Base-by-base conservation (phyloP, 2,329 filamentous ascomycete species). In the Calycina herbarum region DNA sequence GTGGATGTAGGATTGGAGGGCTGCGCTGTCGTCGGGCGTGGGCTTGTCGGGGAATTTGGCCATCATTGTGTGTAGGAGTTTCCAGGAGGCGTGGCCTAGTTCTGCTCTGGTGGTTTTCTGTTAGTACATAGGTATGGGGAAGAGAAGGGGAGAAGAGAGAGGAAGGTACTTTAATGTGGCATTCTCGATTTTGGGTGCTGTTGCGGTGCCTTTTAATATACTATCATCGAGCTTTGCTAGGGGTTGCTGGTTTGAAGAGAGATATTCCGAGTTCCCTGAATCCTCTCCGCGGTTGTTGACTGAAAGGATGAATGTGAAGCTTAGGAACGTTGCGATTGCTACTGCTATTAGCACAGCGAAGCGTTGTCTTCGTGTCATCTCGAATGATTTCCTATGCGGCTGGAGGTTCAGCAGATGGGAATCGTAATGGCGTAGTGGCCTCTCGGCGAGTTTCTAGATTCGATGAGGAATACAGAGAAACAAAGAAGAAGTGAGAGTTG, bases 151-250 rank as follows among this genome's bases (percentile, higher is more conserved):
- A 27, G n/a, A 24, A 20, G 20, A n/a, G n/a, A n/a, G 45, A 8
- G 45, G 20, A 6, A 51, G 20, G 35, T 81, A 90, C 88, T 94
- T 95, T 63, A 87, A 81, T 6, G 92, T 95, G 67, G 89, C 91
- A 78, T 95, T 95, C 74, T 91, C 92, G 62, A 95, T 81, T 78
- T 92, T 93, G 1, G 91, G 89, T 61, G 91, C 91, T 73, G 93
- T 94, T 3, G 88, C 89, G 64, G 86, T 86, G 64, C 90, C 91
- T 20, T 83, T 82, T 27, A 93, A 80, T 20, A 89, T 77, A 56
- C 77, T 77, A 31, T 79, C 77, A 1, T 85, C 78, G 33, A 86
- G 70, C 8, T 51, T 51, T 35, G 75, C 62, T 20, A 67, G 31
- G 29, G 63, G 67, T 8, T 70, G 68, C 58, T 69, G 62, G 38